phyloP scores from a whole-genome alignment of 2,329 filamentous ascomycete species.

The Ophiostoma angusticollis region DNA sequence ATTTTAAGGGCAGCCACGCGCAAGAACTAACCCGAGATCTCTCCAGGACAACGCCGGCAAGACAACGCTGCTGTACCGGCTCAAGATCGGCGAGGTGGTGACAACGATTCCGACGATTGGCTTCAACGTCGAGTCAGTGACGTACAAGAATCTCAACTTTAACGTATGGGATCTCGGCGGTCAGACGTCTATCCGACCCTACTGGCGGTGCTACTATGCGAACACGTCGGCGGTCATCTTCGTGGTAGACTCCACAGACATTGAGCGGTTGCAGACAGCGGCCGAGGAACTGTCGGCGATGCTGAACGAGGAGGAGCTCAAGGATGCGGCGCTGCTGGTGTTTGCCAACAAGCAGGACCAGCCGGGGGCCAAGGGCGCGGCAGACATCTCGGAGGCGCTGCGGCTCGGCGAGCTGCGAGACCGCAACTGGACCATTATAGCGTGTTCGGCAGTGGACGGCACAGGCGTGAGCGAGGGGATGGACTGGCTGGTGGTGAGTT shows the following conservation, averaged over 20 bases:
- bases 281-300: slow-evolving; percentile 87
- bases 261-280: slow-evolving; percentile 84
- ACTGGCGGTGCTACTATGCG: slow-evolving; percentile 99
- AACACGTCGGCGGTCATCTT: slow-evolving; percentile 98
- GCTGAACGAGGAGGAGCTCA: slow-evolving; percentile 93
- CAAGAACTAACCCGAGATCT: neutral
- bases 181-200: slow-evolving; percentile 95
- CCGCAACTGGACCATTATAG: slow-evolving; percentile 98
- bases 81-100: slow-evolving; percentile 98
- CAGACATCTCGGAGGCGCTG: slow-evolving; percentile 90
- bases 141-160: slow-evolving; percentile 96
- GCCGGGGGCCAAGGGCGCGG: slow-evolving; percentile 88
- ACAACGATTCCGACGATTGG: slow-evolving; percentile 98
- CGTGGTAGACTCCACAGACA: slow-evolving; percentile 96
- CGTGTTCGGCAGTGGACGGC: slow-evolving; percentile 91
- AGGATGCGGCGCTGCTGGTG: slow-evolving; percentile 81
- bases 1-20: too few species aligned
- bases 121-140: slow-evolving; percentile 98
- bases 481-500: slow-evolving; percentile 88
- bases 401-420: slow-evolving; percentile 83
- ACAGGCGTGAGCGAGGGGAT: slow-evolving; percentile 92
- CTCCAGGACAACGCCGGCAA: slow-evolving; percentile 91
- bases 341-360: slow-evolving; percentile 99
- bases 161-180: slow-evolving; percentile 98
- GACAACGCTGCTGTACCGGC: slow-evolving; percentile 87